phyloP scores from a whole-genome alignment of 2,329 filamentous ascomycete species.

The Scedosporium aurantiacum region DNA sequence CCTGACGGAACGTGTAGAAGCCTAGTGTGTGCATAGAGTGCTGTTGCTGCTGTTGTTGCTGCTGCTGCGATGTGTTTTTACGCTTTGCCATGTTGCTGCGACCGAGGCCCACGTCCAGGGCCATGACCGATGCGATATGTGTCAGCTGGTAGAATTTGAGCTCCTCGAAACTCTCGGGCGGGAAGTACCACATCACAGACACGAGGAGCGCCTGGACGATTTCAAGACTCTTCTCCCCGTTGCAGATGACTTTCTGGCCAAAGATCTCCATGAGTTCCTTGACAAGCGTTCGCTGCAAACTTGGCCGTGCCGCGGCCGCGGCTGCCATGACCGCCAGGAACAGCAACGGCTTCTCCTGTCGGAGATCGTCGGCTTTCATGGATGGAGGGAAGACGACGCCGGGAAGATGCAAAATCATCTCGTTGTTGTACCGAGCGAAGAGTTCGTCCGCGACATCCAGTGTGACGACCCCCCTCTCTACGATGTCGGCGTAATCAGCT shows the following conservation, averaged over 20 bases:
- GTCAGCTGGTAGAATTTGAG: constrained; percentile 84
- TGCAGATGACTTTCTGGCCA: constrained; percentile 62
- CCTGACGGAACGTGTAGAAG: not conserved
- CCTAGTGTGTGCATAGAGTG: not conserved
- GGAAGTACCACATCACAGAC: constrained; percentile 73
- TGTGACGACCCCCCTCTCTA: constrained; percentile 49
- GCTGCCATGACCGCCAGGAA: constrained; percentile 63
- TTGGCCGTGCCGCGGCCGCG: constrained; percentile 45
- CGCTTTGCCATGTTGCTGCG: constrained; percentile 25
- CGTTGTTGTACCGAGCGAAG: constrained; percentile 46
- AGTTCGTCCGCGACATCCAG: constrained; percentile 43
- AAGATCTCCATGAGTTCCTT: constrained; percentile 62
- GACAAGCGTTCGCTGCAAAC: constrained; percentile 50
- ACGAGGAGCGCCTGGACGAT: constrained; percentile 70
- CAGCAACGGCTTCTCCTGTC: constrained; percentile 49
- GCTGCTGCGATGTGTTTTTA: constrained; percentile 18
- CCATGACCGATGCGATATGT: constrained; percentile 71
- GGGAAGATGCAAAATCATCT: constrained; percentile 51
- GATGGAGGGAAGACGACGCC: constrained; percentile 47
- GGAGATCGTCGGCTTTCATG: constrained; percentile 43
- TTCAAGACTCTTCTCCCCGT: constrained; percentile 72
- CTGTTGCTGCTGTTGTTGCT: constrained; percentile 9
- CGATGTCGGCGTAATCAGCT: constrained; percentile 27
- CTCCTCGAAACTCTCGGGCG: constrained; percentile 72
- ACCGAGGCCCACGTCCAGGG: constrained; percentile 71